Base-by-base conservation (phyloP, 257 asterid genomes). In the Agastache rugosa region DNA sequence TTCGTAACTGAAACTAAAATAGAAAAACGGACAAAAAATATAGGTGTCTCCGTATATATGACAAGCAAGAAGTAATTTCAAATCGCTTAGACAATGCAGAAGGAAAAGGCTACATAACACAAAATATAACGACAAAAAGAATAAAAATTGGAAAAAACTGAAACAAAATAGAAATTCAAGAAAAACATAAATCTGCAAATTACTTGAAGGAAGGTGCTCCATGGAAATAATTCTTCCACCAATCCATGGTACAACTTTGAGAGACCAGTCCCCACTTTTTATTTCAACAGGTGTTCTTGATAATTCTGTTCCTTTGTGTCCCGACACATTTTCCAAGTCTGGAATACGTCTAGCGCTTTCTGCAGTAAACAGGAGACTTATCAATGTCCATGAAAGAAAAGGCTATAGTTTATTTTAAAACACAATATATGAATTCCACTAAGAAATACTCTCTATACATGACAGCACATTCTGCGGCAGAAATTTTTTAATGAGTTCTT, bases 181-280 rank as follows among this genome's bases (percentile, higher is more conserved):
- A 72, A 55, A 22, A 70, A 65, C 42, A 42, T 6, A 58, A 15
- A 4, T 55, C 12, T 48, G 44, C 45, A 78, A 47, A 69, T 69
- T 89, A 89, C 99, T 91, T 58, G 98, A 86, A 67, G 98, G 98
- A 75, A 89, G 77, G 84, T 95, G 98, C 79, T 87, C 87, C 99
- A 95, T 92, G 27, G 96, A 86, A 86, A 95, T 85, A 68, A 92
- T 82, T 88, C 99, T 91, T 81, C 98, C 99, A 53, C 97, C 99
- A 84, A 89, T 84, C 99, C 96, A 86, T 12, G 99, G 97, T 34
- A 95, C 98, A 51, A 92, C 85, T 87, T 90, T 88, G 67, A 92
- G 92, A 77, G 74, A 80, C 99, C 98, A 95, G 63, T 86, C 96
- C 76, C 94, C 94, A 69, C 91, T 85, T 85, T 85, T 89, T 82